Conservation (phyloP, 164 flowering plant species). For the Annona cherimola region DNA sequence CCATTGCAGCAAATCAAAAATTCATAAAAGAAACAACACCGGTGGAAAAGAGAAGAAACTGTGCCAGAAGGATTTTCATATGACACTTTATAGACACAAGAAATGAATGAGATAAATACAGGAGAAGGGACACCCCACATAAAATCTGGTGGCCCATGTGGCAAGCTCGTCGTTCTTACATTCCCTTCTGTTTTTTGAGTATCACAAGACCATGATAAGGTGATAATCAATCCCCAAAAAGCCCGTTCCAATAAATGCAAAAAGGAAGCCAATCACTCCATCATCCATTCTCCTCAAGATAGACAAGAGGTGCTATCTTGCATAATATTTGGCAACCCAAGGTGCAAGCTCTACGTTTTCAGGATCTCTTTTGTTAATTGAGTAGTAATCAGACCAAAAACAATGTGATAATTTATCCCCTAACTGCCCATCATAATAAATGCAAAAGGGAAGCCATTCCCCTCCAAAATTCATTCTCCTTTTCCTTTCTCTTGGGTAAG, state of each 20-base stretch:
- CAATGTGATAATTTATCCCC: constrained; percentile 38
- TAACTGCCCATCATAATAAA: constrained; percentile 39
- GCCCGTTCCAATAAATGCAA: constrained; percentile 48
- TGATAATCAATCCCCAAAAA: constrained; percentile 29
- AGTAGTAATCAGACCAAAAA: constrained; percentile 69
- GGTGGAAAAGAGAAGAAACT: background rate
- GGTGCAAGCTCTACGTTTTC: constrained; percentile 60
- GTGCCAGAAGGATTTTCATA: background rate
- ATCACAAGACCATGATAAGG: constrained; percentile 69
- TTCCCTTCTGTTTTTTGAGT: constrained; percentile 44
- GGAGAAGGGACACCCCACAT: constrained; percentile 28
- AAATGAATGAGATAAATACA: background rate
- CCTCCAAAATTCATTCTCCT: constrained; percentile 80
- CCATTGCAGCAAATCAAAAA: background rate
- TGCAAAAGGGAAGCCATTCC: constrained; percentile 69
- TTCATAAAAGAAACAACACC: background rate
- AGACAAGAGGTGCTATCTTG: constrained; percentile 23
- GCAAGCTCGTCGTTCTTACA: constrained; percentile 58
- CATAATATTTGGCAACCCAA: constrained; percentile 73
- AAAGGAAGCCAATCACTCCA: constrained; percentile 73
- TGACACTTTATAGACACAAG: background rate
- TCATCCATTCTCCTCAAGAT: constrained; percentile 60
- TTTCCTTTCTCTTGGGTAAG: constrained; percentile 77
- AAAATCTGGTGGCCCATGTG: constrained; percentile 77
- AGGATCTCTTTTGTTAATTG: constrained; percentile 48